These are phyloP conservation scores for Malbranchea cinnamomea DNA, from an alignment of 2,329 filamentous ascomycete species.

Conservation along the genomic window DNA sequence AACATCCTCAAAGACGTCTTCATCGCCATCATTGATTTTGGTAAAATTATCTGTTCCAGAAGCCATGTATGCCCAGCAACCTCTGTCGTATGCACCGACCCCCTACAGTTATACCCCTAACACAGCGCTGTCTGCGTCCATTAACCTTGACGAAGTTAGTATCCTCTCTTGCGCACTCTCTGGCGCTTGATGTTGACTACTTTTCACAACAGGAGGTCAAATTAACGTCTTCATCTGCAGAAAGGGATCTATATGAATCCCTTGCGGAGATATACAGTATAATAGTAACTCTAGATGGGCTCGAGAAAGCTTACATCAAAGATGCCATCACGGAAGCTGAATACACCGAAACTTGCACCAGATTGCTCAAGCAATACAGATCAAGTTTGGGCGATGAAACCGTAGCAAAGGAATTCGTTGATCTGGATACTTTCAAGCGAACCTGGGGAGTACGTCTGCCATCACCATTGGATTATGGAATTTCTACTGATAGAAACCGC, in stretches of 20 bases:
- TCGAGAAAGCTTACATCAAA: conserved; percentile 93
- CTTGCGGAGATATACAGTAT: conserved; percentile 97
- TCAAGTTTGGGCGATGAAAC: conserved; percentile 81
- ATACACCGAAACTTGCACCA: conserved; percentile 91
- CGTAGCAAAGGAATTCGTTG: conserved; percentile 75
- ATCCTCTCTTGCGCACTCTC: conserved; percentile 6
- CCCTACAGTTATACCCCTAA: conserved; percentile 87
- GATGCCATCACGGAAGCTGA: conserved; percentile 84
- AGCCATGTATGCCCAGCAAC: conserved; percentile 33
- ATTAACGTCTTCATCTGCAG: conserved; percentile 67
- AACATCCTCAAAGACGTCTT: no score
- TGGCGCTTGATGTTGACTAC: conserved; percentile 6
- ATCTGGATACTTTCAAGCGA: conserved; percentile 78
- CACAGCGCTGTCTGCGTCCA: conserved; percentile 66
- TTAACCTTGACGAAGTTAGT: conserved; percentile 77
- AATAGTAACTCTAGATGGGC: conserved; percentile 82
- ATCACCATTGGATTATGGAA: conserved; percentile 5
- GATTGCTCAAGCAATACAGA: conserved; percentile 91
- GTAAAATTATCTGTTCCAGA: no score
- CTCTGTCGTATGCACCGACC: conserved; percentile 71
- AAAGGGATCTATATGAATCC: conserved; percentile 88
- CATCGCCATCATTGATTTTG: no score
- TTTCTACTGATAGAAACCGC: no score
- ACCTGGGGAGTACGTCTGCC: conserved; percentile 65
- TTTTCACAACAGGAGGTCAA: conserved; percentile 61